Base-by-base conservation (phyloP, 2,329 filamentous ascomycete species). In the Penicillium sp. region DNA sequence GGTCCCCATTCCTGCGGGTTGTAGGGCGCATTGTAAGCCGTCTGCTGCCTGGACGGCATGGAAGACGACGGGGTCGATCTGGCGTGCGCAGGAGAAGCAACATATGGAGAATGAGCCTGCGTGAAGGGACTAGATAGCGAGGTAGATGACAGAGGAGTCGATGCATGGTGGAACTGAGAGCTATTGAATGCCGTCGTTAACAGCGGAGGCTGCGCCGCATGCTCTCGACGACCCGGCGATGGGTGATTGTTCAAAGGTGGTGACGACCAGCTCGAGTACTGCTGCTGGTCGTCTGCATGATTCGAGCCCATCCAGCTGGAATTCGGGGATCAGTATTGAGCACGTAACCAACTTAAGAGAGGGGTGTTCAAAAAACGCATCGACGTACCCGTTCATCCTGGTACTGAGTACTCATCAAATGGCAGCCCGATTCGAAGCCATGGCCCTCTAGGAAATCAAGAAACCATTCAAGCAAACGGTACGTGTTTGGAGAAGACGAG, bases 1-100 rank as follows among this genome's bases (percentile, higher is more conserved):
- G 72, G 71, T 1, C 71, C 74, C 76, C 76, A 79, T 66, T 78
- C 73, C 54, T 75, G 74, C 31, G 76, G 76, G 56, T 79, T 77
- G 55, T 79, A 79, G 8, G 74, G 70, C 22, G 72, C 68, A 61
- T 64, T 76, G 55, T 76, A 77, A 27, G 63, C 62, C 25, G 65
- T 50, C 7, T 63, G 49, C 41, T 72, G 67, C 55, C 76, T 71
- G 41, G 69, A 67, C n/a, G 72, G 65, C 74, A 77, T 74, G 24
- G 75, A 71, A 48, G 74, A 72, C 10, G 68, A 63, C 18, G 67
- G 72, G 47, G 69, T 64, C 10, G 69, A 65, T 49, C 60, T 61
- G 3, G 66, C 62, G 25, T 67, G 67, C 7, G 63, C 64, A 4
- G 74, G 71, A 20, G 74, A 71, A 31, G 66, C 53, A 31, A 73